A percentile compares a stretch with the other conserved stretches of the same genome.
These are phyloP conservation scores for Neonectria hederae DNA, from an alignment of 2,329 filamentous ascomycete species.

Conservation along the genomic window DNA sequence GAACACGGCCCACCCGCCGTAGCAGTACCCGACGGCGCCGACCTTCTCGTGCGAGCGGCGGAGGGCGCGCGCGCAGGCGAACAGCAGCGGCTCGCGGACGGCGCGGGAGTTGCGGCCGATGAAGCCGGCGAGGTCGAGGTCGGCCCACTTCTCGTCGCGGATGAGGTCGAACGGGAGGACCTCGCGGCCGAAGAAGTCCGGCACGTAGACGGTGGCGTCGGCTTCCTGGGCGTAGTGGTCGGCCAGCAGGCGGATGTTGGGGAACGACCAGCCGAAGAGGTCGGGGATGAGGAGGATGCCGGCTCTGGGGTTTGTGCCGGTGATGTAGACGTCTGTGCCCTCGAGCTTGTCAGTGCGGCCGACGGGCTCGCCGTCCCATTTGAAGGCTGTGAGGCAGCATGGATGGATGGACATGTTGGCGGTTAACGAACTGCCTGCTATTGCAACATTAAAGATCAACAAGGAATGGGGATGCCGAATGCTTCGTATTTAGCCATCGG, in stretches of 20 bases:
- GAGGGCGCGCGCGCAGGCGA: conserved; percentile 49
- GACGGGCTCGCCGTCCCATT: conserved; percentile 51
- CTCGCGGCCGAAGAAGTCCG: conserved; percentile 50
- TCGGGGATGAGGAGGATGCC: conserved; percentile 52
- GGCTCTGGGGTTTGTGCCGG: conserved; percentile 46
- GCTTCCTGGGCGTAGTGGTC: conserved; percentile 57
- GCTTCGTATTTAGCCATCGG: background rate
- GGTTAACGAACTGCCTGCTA: background rate
- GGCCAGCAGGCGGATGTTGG: conserved; percentile 56
- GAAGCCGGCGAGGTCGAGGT: conserved; percentile 53
- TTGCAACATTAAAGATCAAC: too few species aligned
- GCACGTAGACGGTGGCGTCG: conserved; percentile 57
- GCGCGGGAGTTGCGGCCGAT: conserved; percentile 48
- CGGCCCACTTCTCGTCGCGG: conserved; percentile 38
- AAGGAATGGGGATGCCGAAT: background rate
- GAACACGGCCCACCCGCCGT: conserved; percentile 61
- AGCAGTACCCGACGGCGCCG: conserved; percentile 60
- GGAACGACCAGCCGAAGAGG: conserved; percentile 55
- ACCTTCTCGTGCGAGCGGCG: conserved; percentile 47
- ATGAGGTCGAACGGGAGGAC: conserved; percentile 43
- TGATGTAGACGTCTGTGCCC: conserved; percentile 48
- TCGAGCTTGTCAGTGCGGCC: conserved; percentile 48
- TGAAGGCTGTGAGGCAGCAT: conserved; percentile 50
- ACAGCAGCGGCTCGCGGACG: conserved; percentile 52
- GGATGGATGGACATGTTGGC: conserved; percentile 19